Percentiles rank a stretch among this genome's conserved stretches.
These are phyloP conservation scores for Blepharisma stoltei DNA, from an alignment of 73 alveolate species.

Conservation along the genomic window DNA sequence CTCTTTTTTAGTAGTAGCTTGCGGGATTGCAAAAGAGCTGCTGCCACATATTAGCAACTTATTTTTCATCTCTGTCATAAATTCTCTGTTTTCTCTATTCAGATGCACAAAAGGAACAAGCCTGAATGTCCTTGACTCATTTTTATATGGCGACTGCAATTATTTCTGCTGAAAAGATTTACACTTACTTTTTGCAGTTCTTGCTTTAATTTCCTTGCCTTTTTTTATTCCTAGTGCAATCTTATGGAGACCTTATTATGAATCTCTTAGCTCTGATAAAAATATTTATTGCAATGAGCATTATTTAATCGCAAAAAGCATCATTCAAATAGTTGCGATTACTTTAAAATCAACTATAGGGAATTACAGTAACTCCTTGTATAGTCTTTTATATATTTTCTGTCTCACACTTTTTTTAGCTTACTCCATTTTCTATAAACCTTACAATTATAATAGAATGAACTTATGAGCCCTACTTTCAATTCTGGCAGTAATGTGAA, in stretches of 20 bases:
- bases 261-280: not conserved
- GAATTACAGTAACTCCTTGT: too few species aligned
- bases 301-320: too few species aligned
- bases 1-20: too few species aligned
- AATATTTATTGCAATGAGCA: not conserved
- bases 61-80: not conserved
- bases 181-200: not conserved
- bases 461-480: too few species aligned
- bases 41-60: not conserved
- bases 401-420: too few species aligned
- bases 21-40: too few species aligned
- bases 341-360: too few species aligned
- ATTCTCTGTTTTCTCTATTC: not conserved
- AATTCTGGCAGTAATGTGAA: too few species aligned
- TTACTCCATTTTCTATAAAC: too few species aligned
- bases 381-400: too few species aligned
- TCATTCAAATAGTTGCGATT: too few species aligned
- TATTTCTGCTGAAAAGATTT: not conserved
- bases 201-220: not conserved
- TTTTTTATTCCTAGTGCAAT: not conserved
- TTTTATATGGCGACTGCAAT: constrained; percentile 5
- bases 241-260: not conserved
- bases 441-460: too few species aligned
- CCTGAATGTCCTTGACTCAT: not conserved
- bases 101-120: not conserved